Percentiles rank a stretch among this genome's conserved stretches.
Evolutionary conservation across 1,284 basidiomycete genomes (phyloP).

Genomic region (Fomitiporia mediterranea): DNA sequence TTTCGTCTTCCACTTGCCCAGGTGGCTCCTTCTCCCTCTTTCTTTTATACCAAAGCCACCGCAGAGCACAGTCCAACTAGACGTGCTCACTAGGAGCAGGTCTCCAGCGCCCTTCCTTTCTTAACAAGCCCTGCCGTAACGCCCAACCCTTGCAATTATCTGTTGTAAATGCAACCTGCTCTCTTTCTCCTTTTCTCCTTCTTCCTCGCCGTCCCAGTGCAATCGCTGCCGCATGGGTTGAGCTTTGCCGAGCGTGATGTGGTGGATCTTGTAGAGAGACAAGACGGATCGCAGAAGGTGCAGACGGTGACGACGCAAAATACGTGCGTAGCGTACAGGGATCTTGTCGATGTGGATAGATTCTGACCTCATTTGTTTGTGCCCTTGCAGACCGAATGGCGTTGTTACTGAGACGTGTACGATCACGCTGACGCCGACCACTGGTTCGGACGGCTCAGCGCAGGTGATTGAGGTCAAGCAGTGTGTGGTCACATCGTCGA

Average conservation of each 20-base stretch:
- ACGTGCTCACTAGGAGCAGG: slow-evolving; percentile 52
- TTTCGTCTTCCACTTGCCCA: slow-evolving; percentile 37
- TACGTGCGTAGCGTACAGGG: slow-evolving; percentile 21
- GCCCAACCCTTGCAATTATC: slow-evolving; percentile 28
- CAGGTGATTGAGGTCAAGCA: slow-evolving; percentile 51
- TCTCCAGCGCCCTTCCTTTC: slow-evolving; percentile 35
- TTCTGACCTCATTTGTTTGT: background rate
- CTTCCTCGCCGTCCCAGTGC: slow-evolving; percentile 6
- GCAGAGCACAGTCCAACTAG: slow-evolving; percentile 26
- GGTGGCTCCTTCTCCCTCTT: slow-evolving; percentile 54
- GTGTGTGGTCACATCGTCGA: slow-evolving; percentile 40
- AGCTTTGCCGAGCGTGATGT: background rate
- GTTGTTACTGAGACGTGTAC: slow-evolving; percentile 57
- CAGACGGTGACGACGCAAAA: slow-evolving; percentile 18
- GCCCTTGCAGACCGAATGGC: slow-evolving; percentile 36
- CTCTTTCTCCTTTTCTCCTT: slow-evolving; percentile 12
- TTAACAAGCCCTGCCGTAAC: slow-evolving; percentile 16
- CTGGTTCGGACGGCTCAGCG: slow-evolving; percentile 42
- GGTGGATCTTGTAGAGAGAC: slow-evolving; percentile 11
- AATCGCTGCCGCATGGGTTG: slow-evolving; percentile 9
- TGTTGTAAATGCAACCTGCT: slow-evolving; percentile 31
- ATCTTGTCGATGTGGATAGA: background rate
- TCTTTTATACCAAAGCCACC: slow-evolving; percentile 22
- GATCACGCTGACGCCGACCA: slow-evolving; percentile 52
- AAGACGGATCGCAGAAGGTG: slow-evolving; percentile 16